Conservation (phyloP, 805 yeast species). For the Metschnikowia kofuensis region DNA sequence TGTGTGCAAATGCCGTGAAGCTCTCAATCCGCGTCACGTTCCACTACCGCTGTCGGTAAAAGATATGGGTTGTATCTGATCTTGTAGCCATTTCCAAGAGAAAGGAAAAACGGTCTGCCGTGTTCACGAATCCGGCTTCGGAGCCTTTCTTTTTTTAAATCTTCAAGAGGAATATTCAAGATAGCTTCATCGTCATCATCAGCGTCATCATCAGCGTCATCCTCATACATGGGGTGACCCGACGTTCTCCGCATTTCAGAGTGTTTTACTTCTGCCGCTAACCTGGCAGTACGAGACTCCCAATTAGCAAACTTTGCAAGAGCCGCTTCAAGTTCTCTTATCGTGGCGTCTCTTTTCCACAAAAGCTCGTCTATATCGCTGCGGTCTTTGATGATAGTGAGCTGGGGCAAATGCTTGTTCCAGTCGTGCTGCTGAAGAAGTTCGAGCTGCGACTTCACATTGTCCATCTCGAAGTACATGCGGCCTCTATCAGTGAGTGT, state of each 20-base stretch:
- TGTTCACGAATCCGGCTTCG: conserved; percentile 13
- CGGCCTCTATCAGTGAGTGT: conserved; percentile 51
- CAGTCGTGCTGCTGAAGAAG: conserved; percentile 45
- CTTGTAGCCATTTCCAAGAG: conserved; percentile 16
- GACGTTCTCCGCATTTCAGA: neutral
- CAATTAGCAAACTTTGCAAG: conserved; percentile 37
- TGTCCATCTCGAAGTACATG: conserved; percentile 56
- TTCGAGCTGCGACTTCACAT: conserved; percentile 42
- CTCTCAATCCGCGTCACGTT: neutral
- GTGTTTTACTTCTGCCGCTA: conserved; percentile 23
- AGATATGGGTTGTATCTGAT: conserved; percentile 11
- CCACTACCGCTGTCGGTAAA: conserved; percentile 5
- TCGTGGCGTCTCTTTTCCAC: conserved; percentile 50
- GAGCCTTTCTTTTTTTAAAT: conserved; percentile 22
- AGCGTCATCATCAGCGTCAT: conserved; percentile 24
- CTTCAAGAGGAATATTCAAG: conserved; percentile 22
- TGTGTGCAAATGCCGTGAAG: neutral
- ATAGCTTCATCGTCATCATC: conserved; percentile 14
- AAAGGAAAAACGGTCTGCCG: conserved; percentile 11
- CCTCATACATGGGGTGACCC: conserved; percentile 9
- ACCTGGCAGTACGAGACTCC: conserved; percentile 31
- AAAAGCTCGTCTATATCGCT: conserved; percentile 49
- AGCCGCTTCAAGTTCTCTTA: conserved; percentile 42
- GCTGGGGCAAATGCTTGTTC: conserved; percentile 41
- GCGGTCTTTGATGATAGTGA: conserved; percentile 50